These are phyloP conservation scores for Claviceps paspali DNA, from an alignment of 2,329 filamentous ascomycete genomes.

Conservation along the genomic window DNA sequence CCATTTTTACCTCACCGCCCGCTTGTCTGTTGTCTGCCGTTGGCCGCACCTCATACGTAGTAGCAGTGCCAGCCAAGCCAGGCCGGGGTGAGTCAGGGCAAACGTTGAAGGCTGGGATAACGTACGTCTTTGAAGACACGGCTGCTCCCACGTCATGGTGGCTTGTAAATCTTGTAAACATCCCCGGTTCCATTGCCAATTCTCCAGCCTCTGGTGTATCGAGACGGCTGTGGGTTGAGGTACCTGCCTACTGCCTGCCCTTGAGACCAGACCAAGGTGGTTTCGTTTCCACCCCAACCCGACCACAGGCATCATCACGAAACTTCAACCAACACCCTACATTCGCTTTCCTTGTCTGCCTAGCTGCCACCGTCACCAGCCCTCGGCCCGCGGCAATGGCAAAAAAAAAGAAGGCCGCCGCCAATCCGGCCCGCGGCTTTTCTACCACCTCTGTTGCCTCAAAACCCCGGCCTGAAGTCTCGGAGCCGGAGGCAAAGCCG, in stretches of 20 bases:
- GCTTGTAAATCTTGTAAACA: no score
- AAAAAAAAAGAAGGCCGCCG: conserved; percentile 83
- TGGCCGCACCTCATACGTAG: no score
- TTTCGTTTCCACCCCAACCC: no score
- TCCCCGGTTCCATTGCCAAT: no score
- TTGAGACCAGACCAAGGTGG: background rate
- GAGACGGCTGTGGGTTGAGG: no score
- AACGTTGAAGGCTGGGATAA: no score
- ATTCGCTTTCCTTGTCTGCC: background rate
- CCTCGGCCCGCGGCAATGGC: conserved; percentile 38
- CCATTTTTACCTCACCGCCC: background rate
- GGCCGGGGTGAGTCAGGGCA: background rate
- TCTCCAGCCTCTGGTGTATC: no score
- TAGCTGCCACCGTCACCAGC: background rate
- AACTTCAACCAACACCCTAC: background rate
- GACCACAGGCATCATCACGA: background rate
- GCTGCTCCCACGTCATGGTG: background rate
- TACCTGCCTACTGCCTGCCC: no score
- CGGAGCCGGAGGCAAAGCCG: conserved; percentile 20
- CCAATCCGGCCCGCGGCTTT: conserved; percentile 83
- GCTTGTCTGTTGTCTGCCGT: background rate
- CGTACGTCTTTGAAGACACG: no score
- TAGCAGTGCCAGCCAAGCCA: no score
- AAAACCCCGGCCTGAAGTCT: conserved; percentile 52
- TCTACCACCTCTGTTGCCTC: conserved; percentile 87